Evolutionary conservation across 164 flowering plant species (phyloP).

Genomic region (Umbellularia californica): DNA sequence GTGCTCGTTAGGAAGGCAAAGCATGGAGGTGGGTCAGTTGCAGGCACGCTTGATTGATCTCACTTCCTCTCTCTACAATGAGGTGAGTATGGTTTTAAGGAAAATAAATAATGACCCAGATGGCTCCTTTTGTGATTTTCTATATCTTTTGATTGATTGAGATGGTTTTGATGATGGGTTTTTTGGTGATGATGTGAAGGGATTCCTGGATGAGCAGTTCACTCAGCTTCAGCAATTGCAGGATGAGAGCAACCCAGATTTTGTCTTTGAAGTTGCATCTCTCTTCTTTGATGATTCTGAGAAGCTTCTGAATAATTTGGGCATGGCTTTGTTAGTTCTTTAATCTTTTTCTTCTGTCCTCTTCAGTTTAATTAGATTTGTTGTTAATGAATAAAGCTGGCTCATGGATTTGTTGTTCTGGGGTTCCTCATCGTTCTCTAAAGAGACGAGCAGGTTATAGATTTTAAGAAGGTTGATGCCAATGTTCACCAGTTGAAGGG

Average conservation of each 20-base stretch:
- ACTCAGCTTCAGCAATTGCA: conserved; percentile 62
- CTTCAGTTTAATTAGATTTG: conserved; percentile 1
- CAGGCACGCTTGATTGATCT: conserved; percentile 53
- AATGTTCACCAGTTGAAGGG: conserved; percentile 69
- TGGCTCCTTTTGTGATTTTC: neutral
- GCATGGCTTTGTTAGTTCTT: conserved; percentile 41
- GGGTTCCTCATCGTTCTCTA: neutral
- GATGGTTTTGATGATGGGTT: neutral
- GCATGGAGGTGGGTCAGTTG: conserved; percentile 61
- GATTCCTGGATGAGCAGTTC: conserved; percentile 57
- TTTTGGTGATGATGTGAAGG: neutral
- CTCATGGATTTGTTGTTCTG: neutral
- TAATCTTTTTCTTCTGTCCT: neutral
- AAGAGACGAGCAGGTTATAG: conserved; percentile 41
- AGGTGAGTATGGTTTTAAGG: conserved; percentile 32
- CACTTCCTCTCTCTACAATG: conserved; percentile 45
- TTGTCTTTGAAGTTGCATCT: conserved; percentile 64
- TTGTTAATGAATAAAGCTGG: neutral
- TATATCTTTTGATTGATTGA: neutral
- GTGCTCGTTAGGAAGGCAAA: neutral
- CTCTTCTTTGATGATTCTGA: conserved; percentile 73
- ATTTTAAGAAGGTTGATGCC: conserved; percentile 47
- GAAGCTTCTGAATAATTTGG: conserved; percentile 55
- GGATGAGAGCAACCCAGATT: conserved; percentile 75
- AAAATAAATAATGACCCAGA: neutral